phyloP scores from a whole-genome alignment of 139 green algal genomes.

The Tetraselmis chui region DNA sequence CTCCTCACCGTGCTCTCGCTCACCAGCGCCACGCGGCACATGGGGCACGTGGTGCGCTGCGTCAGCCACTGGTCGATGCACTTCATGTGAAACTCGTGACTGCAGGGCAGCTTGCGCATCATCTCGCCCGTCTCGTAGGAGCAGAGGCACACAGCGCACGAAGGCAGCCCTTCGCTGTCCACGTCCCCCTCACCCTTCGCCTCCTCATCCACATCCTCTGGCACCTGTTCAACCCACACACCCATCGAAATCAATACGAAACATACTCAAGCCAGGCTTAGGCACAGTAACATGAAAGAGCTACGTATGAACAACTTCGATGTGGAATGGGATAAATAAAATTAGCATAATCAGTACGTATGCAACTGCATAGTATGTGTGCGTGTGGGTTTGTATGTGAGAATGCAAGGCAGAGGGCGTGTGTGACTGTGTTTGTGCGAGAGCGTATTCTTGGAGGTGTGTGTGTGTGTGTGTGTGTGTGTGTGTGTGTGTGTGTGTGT shows the following conservation, averaged over 20 bases:
- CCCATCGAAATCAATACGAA: neutral
- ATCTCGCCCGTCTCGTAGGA: conserved; percentile 61
- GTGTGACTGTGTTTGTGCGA: no score
- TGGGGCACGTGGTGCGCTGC: conserved; percentile 59
- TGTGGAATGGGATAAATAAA: no score
- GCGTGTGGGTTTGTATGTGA: no score
- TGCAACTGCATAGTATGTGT: no score
- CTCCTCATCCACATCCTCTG: conserved; percentile 12
- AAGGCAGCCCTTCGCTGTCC: neutral
- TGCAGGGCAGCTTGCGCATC: conserved; percentile 50
- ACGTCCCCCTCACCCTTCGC: conserved; percentile 16
- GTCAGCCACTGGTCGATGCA: conserved; percentile 62
- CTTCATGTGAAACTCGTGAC: conserved; percentile 43
- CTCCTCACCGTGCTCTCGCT: no score
- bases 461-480: no score
- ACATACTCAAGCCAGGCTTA: neutral
- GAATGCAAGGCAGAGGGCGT: no score
- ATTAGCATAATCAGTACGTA: no score
- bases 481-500: no score
- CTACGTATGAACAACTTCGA: no score
- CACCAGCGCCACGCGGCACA: conserved; percentile 51
- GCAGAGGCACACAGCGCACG: conserved; percentile 62
- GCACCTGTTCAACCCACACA: neutral
- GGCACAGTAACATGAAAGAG: no score
- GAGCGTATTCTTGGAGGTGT: no score